Evolutionary conservation across 2,329 filamentous ascomycete species (phyloP), one percentile per base, ranked within the genome.

Genomic region (Claviceps lovelessii): DNA sequence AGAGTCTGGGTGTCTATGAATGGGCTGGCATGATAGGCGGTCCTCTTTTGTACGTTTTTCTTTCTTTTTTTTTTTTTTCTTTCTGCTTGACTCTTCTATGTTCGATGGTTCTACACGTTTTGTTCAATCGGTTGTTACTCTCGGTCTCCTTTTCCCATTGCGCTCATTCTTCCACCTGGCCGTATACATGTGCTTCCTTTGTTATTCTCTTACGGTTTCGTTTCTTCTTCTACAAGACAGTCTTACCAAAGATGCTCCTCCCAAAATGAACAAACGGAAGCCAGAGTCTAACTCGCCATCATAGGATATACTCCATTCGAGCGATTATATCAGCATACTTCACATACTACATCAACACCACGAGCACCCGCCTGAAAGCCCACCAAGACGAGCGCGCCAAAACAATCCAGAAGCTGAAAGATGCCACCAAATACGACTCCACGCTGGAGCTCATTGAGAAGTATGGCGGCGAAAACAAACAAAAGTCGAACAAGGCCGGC

Each of bases 331-430:
- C 83, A 15, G 72, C 78, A 10, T 86, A 86, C 70, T 98, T 88
- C 72, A 86, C 85, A 62, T 94, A 87, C 67, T 87, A 89, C 58
- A 85, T 93, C 62, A 79, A 85, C 28, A 81, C 76, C 17, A 77
- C 87, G 11, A 80, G 85, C 60, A 69, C 76, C 44, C 79, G 85
- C 45, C 76, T 97, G 35, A 85, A 91, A 62, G 80, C 80, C 23
- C 78, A 90, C 41, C 83, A 90, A 63, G 80, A 82, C 54, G 87
- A 96, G 68, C 83, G 91, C 54, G 82, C 87, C 56, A 83, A 83
- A 62, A 95, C 90, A 2, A 97, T 98, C 60, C 86, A 95, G 67
- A 90, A 90, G 70, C 81, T 98, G 59, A 98, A 98, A 71, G 84
- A 86, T 56, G 90, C 90, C 31, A 98, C 93, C 39, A 95, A 88